Conservation (phyloP, 176 grass and related monocot species). For the Eragrostis curvula region DNA sequence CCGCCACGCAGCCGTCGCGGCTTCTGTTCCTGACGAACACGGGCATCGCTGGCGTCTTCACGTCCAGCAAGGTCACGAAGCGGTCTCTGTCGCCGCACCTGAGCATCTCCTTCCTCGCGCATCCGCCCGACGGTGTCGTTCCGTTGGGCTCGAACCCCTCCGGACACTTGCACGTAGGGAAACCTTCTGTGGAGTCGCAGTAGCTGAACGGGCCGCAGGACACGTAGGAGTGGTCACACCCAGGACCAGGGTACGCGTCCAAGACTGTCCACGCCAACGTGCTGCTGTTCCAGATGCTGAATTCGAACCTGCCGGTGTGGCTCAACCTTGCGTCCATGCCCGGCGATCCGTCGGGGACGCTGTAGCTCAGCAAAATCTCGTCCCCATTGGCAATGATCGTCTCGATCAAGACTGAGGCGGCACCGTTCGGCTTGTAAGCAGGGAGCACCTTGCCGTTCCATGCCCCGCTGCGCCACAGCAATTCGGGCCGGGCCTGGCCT, state of each 20-base stretch:
- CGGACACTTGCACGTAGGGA: background rate
- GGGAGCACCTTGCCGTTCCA: no score
- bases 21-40: constrained; percentile 27
- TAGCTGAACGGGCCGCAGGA: background rate
- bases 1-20: constrained; percentile 26
- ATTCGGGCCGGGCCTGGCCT: background rate
- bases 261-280: no score
- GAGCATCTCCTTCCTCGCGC: background rate
- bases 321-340: background rate
- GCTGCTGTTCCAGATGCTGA: no score
- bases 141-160: background rate
- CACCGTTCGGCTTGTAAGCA: no score
- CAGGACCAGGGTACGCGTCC: no score
- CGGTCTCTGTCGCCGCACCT: background rate
- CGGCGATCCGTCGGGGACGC: background rate
- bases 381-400: background rate
- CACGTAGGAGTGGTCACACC: no score
- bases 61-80: background rate
- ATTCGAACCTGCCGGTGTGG: constrained; percentile 4
- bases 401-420: background rate
- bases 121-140: background rate
- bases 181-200: background rate
- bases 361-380: background rate
- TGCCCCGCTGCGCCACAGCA: no score
- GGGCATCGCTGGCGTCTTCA: background rate